These are phyloP conservation scores for Chytriomyces sp. DNA, from an alignment of 192 early-diverging fungal genomes.

Conservation along the genomic window DNA sequence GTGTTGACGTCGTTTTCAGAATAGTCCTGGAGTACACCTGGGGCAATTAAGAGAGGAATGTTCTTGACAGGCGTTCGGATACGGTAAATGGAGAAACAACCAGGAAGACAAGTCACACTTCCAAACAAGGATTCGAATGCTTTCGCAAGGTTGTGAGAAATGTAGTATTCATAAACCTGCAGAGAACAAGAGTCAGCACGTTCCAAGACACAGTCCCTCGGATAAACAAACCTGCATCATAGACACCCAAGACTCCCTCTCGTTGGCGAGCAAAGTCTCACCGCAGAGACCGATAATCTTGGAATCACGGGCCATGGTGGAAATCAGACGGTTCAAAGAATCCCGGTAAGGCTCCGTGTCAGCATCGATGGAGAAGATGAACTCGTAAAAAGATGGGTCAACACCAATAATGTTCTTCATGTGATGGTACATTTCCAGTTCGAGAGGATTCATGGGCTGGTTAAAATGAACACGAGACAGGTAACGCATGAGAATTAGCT, in stretches of 20 bases:
- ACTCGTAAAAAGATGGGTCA: conserved; percentile 94
- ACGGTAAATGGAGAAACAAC: conserved; percentile 99
- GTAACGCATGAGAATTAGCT: conserved; percentile 97
- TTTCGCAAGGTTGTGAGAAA: conserved; percentile 61
- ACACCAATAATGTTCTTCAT: conserved; percentile 99
- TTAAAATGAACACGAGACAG: conserved; percentile 96
- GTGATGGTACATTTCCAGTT: conserved; percentile 97
- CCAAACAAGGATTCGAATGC: conserved; percentile 70
- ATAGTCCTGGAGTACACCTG: conserved; percentile 82
- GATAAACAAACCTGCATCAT: conserved; percentile 87
- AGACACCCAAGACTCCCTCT: conserved; percentile 90
- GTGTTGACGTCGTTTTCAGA: conserved; percentile 91
- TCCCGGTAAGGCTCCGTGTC: conserved; percentile 86
- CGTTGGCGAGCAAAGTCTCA: conserved; percentile 92
- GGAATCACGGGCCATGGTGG: conserved; percentile 85
- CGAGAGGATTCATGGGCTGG: conserved; percentile 89
- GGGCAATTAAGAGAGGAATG: conserved; percentile 78
- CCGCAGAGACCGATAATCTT: conserved; percentile 95
- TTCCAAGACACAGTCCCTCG: not conserved
- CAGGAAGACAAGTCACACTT: conserved; percentile 68
- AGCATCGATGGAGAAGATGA: conserved; percentile 96
- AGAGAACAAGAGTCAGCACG: not conserved
- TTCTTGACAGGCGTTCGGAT: conserved; percentile 78
- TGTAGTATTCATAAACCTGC: conserved; percentile 82
- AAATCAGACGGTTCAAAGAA: conserved; percentile 90